These are phyloP conservation scores for Tetrapyrgos nigripes DNA, from an alignment of 1,284 basidiomycete species.

Conservation along the genomic window DNA sequence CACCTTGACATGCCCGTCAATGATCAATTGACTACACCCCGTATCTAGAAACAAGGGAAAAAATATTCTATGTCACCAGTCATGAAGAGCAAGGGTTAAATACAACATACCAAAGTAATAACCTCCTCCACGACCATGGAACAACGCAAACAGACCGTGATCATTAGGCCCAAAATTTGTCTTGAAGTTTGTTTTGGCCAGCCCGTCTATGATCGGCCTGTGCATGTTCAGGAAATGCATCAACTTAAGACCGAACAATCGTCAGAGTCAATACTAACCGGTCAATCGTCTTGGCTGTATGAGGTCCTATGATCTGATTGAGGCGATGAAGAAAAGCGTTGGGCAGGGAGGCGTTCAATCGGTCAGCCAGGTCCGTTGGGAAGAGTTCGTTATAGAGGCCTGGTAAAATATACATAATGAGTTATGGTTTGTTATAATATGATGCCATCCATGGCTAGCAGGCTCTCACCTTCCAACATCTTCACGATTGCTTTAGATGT, in stretches of 20 bases:
- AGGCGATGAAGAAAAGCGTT: constrained; percentile 51
- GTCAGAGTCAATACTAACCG: constrained; percentile 36
- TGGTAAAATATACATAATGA: constrained; percentile 11
- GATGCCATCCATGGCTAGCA: not conserved
- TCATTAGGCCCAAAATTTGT: constrained; percentile 60
- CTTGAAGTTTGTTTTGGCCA: constrained; percentile 66
- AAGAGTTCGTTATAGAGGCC: constrained; percentile 58
- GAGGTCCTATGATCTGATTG: constrained; percentile 46
- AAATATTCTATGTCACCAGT: constrained; percentile 43
- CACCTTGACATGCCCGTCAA: constrained; percentile 77
- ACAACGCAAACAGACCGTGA: constrained; percentile 46
- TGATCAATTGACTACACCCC: constrained; percentile 69
- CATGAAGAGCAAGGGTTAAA: not conserved
- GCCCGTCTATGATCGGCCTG: constrained; percentile 52
- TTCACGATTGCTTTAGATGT: not conserved
- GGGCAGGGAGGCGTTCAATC: constrained; percentile 51
- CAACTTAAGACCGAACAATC: not conserved
- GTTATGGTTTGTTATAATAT: too few relatives aligned
- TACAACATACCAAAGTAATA: constrained; percentile 43
- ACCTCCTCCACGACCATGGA: constrained; percentile 42
- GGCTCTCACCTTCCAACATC: constrained; percentile 23
- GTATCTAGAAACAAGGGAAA: constrained; percentile 52
- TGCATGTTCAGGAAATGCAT: not conserved
- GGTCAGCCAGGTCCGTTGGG: constrained; percentile 56
- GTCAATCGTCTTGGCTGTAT: constrained; percentile 58